These are phyloP conservation scores for Cercospora zeina DNA, from an alignment of 2,329 filamentous ascomycete species.

Conservation along the genomic window DNA sequence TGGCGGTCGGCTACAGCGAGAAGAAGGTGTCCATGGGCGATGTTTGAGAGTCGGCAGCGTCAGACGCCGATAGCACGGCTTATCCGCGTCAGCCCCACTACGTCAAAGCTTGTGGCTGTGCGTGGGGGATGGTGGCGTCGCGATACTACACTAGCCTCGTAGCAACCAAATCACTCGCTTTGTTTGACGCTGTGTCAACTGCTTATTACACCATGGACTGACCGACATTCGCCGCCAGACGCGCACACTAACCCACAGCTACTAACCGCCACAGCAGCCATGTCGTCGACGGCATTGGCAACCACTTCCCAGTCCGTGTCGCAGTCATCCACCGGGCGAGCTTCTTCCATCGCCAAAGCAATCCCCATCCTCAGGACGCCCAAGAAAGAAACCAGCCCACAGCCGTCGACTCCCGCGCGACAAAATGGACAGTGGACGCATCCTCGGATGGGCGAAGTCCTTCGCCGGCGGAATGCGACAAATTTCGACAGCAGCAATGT, in stretches of 20 bases:
- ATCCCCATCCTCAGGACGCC: constrained; percentile 14
- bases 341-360: constrained; percentile 6
- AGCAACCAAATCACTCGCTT: constrained; percentile 5
- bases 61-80: neutral
- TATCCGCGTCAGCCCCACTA: neutral
- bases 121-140: neutral
- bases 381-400: constrained; percentile 25
- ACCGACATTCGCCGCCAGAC: neutral
- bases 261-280: constrained; percentile 16
- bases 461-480: constrained; percentile 72
- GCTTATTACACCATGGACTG: neutral
- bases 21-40: neutral
- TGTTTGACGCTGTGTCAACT: neutral
- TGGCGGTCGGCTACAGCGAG: neutral
- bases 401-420: constrained; percentile 57
- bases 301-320: constrained; percentile 18
- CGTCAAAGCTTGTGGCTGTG: neutral
- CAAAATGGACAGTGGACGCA: constrained; percentile 67
- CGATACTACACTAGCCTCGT: neutral
- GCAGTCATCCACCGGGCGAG: constrained; percentile 20
- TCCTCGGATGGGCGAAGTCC: constrained; percentile 84
- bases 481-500: constrained; percentile 79
- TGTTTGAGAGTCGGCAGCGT: neutral
- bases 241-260: constrained; percentile 2
- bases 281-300: constrained; percentile 34